phyloP scores from a whole-genome alignment of 768 basidiomycete genomes.

The Collybia sp. region DNA sequence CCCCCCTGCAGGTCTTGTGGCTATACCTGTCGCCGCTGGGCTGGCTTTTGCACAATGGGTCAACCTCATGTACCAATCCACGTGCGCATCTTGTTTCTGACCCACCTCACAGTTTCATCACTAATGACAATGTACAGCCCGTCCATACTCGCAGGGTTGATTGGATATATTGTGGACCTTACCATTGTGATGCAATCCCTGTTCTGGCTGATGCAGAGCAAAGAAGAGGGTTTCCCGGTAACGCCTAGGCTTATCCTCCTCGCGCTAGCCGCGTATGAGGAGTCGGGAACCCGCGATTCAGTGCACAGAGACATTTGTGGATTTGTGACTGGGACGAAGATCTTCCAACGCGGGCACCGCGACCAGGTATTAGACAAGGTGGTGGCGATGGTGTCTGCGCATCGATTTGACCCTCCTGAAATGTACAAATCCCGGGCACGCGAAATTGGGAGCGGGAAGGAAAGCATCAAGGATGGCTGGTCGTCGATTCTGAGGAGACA shows the following conservation, averaged over 20 bases:
- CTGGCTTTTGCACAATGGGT: slow-evolving; percentile 15
- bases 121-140: slow-evolving; percentile 2
- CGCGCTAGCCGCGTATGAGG: slow-evolving; percentile 4
- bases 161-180: slow-evolving; percentile 16
- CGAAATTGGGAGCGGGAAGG: no score
- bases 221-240: slow-evolving; percentile 1
- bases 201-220: slow-evolving; percentile 10
- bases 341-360: no score
- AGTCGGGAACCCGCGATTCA: slow-evolving; percentile 1
- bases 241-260: slow-evolving; percentile 9
- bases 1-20: slow-evolving; percentile 14
- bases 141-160: slow-evolving; percentile 9
- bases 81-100: slow-evolving; percentile 8
- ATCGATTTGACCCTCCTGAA: no score
- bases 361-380: no score
- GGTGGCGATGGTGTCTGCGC: no score
- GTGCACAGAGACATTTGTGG: no score
- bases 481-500: no score
- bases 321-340: no score
- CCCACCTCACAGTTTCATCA: background rate
- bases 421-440: no score
- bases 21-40: slow-evolving; percentile 13
- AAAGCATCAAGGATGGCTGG: no score
- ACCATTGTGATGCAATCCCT: slow-evolving; percentile 14
- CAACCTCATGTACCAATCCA: slow-evolving; percentile 13